A percentile compares a stretch with the other conserved stretches of the same genome.
Evolutionary conservation across 106 monocot genomes (phyloP).

Genomic region (Dendrobium nobile): DNA sequence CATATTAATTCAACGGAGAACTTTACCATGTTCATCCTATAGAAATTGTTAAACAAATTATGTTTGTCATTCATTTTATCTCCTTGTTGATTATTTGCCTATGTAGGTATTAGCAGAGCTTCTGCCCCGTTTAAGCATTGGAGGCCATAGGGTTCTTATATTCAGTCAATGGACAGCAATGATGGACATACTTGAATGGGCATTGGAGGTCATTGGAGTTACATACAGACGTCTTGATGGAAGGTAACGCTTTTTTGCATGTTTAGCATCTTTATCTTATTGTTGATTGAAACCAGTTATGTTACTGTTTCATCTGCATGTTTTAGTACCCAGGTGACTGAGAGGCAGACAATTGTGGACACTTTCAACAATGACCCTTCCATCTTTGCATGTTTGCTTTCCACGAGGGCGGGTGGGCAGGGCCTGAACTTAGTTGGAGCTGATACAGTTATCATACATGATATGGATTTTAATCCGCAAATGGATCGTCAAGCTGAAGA

Average conservation of each 20-base stretch:
- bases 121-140: conserved; percentile 47
- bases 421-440: conserved; percentile 96
- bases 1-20: neutral
- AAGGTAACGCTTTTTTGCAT: conserved; percentile 31
- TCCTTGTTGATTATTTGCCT: conserved; percentile 11
- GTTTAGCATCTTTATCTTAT: neutral
- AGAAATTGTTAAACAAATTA: neutral
- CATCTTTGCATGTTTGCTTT: conserved; percentile 94
- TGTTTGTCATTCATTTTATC: neutral
- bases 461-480: conserved; percentile 99
- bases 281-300: conserved; percentile 1
- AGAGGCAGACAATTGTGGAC: conserved; percentile 90
- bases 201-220: conserved; percentile 83
- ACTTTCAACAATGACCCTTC: conserved; percentile 87
- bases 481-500: conserved; percentile 98
- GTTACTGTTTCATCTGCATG: conserved; percentile 6
- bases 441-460: conserved; percentile 98
- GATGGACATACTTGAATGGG: conserved; percentile 98
- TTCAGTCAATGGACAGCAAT: conserved; percentile 98
- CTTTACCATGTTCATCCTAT: neutral
- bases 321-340: conserved; percentile 78
- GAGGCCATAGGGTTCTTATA: conserved; percentile 84
- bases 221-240: conserved; percentile 90
- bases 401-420: conserved; percentile 95
- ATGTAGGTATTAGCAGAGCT: conserved; percentile 77